Evolutionary conservation across 371 early-diverging fungal genomes (phyloP).

Genomic region (Coemansia sp.): DNA sequence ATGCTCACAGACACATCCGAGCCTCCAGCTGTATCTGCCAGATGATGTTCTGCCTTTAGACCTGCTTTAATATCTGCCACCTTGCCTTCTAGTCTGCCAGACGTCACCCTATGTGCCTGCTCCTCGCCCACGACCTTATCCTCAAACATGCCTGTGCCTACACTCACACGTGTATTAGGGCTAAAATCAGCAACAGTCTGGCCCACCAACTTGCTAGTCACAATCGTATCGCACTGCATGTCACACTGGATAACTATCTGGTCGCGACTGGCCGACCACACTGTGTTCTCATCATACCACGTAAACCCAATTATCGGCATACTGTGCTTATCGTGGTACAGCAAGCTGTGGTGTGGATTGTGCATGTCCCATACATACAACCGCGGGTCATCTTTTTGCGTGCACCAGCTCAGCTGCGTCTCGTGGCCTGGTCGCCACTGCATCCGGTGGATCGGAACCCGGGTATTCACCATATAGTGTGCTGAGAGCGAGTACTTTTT

Average conservation of each 20-base stretch:
- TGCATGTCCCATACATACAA: constrained; percentile 51
- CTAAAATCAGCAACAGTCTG: constrained; percentile 33
- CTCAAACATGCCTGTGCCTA: constrained; percentile 25
- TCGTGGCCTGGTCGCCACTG: constrained; percentile 53
- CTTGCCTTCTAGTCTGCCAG: no score
- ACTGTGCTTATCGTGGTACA: constrained; percentile 49
- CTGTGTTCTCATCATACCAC: constrained; percentile 47
- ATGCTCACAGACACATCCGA: not conserved
- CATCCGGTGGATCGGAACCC: constrained; percentile 23
- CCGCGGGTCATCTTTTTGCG: constrained; percentile 25
- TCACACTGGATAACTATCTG: constrained; percentile 42
- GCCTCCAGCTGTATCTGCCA: not conserved
- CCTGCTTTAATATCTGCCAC: no score
- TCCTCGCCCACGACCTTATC: no score
- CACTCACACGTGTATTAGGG: constrained; percentile 17
- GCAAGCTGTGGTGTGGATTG: constrained; percentile 45
- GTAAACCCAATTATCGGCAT: constrained; percentile 31
- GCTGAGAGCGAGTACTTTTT: constrained; percentile 22
- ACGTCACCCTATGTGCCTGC: no score
- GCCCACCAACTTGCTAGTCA: constrained; percentile 28
- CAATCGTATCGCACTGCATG: constrained; percentile 35
- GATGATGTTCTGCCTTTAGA: no score
- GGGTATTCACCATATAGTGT: constrained; percentile 37
- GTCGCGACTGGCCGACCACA: constrained; percentile 39
- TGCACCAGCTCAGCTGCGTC: constrained; percentile 49